Base-by-base conservation (phyloP, 768 basidiomycete genomes). In the Hebeloma cylindrosporum region DNA sequence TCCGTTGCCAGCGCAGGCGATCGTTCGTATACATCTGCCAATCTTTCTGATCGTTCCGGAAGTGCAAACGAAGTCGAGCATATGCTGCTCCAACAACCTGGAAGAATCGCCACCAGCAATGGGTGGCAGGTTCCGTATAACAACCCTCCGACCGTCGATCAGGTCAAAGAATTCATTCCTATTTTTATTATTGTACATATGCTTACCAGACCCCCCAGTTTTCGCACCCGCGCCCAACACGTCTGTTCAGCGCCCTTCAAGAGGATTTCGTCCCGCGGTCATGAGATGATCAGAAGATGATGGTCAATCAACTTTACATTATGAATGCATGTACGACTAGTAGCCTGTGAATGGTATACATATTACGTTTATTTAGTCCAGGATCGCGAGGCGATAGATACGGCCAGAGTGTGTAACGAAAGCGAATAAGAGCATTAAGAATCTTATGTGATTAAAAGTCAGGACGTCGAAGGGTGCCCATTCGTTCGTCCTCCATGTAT, bases 401-500 rank as follows among this genome's bases (percentile, higher is more conserved):
- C 29, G 43, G 26, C 39, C 35, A 43, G 39, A 35, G 22, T 37
- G 36, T 48, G 37, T 36, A 33, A 38, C 7, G 22, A 8, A 42
- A 44, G 29, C 34, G 40, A 47, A 48, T 45, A 42, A 57, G 54
- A 52, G 50, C 43, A 34, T 45, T 45, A 41, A 40, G n/a, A 20
- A 39, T 25, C 18, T 23, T 16, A 26, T 32, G 28, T 23, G 42
- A 27, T 27, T 39, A 22, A 44, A 25, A 47, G 42, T 44, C 59
- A 44, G 47, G 52, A 50, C 44, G 58, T 46, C 72, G 70, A 36
- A 89, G 59, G 34, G 69, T 74, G 23, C 87, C 87, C 56, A 83
- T 86, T 68, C 83, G 85, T 60, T 89, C 85, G 51, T 92, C 89
- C 52, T 89, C 88, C 8, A 92, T 69, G 61, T 88, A 92, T 59